phyloP scores from a whole-genome alignment of 1,284 basidiomycete genomes.

The Omphalotus olearius region DNA sequence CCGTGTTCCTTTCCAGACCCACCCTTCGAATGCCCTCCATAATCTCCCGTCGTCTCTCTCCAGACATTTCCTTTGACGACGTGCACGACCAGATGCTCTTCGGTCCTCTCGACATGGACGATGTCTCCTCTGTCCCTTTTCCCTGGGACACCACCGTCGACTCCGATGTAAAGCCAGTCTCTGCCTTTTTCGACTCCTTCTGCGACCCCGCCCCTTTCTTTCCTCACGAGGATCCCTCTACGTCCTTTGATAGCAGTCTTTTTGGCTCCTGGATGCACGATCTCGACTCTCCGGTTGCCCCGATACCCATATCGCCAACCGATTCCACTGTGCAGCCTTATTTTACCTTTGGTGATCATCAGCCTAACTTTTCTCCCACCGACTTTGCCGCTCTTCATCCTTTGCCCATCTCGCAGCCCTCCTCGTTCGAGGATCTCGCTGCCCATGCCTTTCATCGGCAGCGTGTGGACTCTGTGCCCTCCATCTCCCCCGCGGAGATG shows the following conservation, averaged over 20 bases:
- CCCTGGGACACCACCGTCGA: slow-evolving; percentile 37
- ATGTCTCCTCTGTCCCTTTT: slow-evolving; percentile 30
- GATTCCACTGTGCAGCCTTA: slow-evolving; percentile 31
- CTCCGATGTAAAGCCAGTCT: slow-evolving; percentile 19
- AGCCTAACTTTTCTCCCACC: slow-evolving; percentile 56
- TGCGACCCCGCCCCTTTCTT: slow-evolving; percentile 33
- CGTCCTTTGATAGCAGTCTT: slow-evolving; percentile 37
- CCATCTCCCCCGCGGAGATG: slow-evolving; percentile 43
- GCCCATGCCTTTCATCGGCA: slow-evolving; percentile 27
- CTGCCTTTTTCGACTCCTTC: slow-evolving; percentile 24
- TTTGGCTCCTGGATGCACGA: slow-evolving; percentile 60
- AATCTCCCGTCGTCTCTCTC: slow-evolving; percentile 28
- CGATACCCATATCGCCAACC: slow-evolving; percentile 57
- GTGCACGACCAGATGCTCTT: slow-evolving; percentile 58
- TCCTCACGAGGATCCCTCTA: slow-evolving; percentile 27
- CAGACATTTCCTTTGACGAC: slow-evolving; percentile 40
- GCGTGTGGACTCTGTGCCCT: slow-evolving; percentile 41
- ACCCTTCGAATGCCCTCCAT: slow-evolving; percentile 34
- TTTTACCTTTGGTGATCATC: slow-evolving; percentile 36
- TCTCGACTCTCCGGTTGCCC: slow-evolving; percentile 49
- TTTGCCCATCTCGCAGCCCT: slow-evolving; percentile 45
- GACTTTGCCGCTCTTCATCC: slow-evolving; percentile 16
- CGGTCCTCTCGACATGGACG: slow-evolving; percentile 61
- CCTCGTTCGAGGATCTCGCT: slow-evolving; percentile 40
- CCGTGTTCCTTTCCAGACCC: neutral